Evolutionary conservation across 768 basidiomycete species (phyloP).

Genomic region (Phaffia australis): DNA sequence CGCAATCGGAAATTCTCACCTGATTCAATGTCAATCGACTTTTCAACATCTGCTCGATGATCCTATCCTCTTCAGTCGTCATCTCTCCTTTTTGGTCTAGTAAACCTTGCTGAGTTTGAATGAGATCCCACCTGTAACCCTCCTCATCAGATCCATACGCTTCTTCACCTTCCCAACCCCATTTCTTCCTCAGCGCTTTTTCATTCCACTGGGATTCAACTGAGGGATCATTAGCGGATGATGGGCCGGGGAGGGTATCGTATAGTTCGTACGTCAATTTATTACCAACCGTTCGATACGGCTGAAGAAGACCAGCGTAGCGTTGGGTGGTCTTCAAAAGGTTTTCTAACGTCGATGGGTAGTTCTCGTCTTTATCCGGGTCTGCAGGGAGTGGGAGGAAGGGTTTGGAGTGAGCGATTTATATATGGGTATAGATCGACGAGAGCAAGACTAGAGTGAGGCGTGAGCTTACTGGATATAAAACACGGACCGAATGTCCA

Average conservation of each 20-base stretch:
- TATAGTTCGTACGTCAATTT: conserved; percentile 14
- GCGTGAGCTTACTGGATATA: not conserved
- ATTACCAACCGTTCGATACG: conserved; percentile 15
- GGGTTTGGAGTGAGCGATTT: too few relatives aligned
- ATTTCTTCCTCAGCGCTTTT: not conserved
- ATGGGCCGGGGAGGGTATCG: conserved; percentile 15
- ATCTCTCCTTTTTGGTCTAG: conserved; percentile 1
- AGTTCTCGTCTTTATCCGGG: not conserved
- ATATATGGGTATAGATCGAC: not conserved
- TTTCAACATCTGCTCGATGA: conserved; percentile 1
- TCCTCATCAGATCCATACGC: conserved; percentile 2
- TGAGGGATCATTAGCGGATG: not conserved
- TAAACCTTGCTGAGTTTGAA: not conserved
- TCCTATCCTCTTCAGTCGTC: not conserved
- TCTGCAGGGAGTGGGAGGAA: not conserved
- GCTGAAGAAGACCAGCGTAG: conserved; percentile 14
- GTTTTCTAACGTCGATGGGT: not conserved
- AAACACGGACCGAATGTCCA: conserved; percentile 19
- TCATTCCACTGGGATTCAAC: not conserved
- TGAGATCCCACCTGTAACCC: not conserved
- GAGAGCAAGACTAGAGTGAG: not conserved
- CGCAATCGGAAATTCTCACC: not conserved
- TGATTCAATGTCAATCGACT: conserved; percentile 10
- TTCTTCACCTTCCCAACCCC: conserved; percentile 14
- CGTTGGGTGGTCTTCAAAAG: conserved; percentile 16